These are phyloP conservation scores for Auriscalpium vulgare DNA, from an alignment of 768 basidiomycete species.

Conservation along the genomic window DNA sequence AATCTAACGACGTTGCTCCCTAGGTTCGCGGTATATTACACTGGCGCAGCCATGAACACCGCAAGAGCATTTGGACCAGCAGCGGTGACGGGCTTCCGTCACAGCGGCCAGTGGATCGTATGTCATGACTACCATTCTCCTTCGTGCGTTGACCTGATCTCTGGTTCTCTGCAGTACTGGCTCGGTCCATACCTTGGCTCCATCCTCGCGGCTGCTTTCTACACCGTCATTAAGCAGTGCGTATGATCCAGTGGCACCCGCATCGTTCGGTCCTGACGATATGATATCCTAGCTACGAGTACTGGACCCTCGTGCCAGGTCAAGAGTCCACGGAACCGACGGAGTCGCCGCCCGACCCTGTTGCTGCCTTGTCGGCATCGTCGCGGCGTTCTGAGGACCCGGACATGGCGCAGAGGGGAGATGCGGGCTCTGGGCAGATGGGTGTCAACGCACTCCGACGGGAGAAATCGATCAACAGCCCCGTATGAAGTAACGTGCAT, in stretches of 20 bases:
- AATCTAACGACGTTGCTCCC: neutral
- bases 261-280: too few species aligned
- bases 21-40: conserved; percentile 55
- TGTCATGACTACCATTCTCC: conserved; percentile 12
- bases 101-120: conserved; percentile 53
- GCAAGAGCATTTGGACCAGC: conserved; percentile 67
- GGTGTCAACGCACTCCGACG: too few species aligned
- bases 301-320: conserved; percentile 46
- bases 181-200: conserved; percentile 63
- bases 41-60: conserved; percentile 61
- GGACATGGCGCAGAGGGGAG: too few species aligned
- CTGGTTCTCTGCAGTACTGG: conserved; percentile 45
- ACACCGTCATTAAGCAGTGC: conserved; percentile 46
- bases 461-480: too few species aligned
- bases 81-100: conserved; percentile 51
- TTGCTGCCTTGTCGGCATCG: neutral
- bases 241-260: conserved; percentile 12
- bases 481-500: too few species aligned
- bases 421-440: too few species aligned
- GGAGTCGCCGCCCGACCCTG: conserved; percentile 35
- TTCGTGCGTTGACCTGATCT: neutral
- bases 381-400: too few species aligned
- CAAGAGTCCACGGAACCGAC: conserved; percentile 35
- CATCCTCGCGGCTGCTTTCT: conserved; percentile 50
- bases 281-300: conserved; percentile 29